Evolutionary conservation across 2,329 filamentous ascomycete species (phyloP), one percentile per base, ranked within the genome.

Genomic region (Pestalotiopsis sp.): DNA sequence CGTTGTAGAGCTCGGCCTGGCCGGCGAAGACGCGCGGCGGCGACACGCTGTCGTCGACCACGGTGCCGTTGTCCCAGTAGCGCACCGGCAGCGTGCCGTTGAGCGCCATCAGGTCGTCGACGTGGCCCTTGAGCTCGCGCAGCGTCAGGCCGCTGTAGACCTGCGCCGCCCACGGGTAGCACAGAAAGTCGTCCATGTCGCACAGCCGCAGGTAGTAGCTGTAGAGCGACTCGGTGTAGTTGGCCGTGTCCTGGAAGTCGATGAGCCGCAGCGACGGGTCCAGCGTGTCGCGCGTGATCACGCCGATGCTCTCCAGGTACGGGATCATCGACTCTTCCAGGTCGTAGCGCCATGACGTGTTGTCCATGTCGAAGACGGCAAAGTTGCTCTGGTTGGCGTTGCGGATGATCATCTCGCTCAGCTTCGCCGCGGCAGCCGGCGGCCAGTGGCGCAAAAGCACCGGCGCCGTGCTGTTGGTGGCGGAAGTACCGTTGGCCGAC

Each of bases 81-180:
- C 73, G 78, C n/a, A 76, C 75, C 4, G 76, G 69, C 4, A 84
- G 78, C 9, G 78, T 79, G 31, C 63, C 69, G 73, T 82, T 80
- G 68, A 81, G 77, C 1, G 81, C 78, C 76, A 85, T 82, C 69
- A 86, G 78, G 70, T 85, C 80, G 71, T 85, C 85, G 2, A 84
- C 80, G 70, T 83, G 82, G 68, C 78, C 80, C 74, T 83, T 83
- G 45, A 84, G 79, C 69, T 84, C 79, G 65, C 81, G 78, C 66
- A 87, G 77, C 1, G 82, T 77, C 41, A 84, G 74, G 31, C 81
- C 82, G 55, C 78, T 77, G 64, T 80, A 84, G 67, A 82, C 76
- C 69, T 84, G 80, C 0, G 80, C 81, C 11, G 77, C 78, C 75
- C 81, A 84, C 0, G 81, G 81, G 69, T 84, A 84, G 75, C 82